Evolutionary conservation across 768 basidiomycete genomes (phyloP).

Genomic region (Xanthoconium stramineum): DNA sequence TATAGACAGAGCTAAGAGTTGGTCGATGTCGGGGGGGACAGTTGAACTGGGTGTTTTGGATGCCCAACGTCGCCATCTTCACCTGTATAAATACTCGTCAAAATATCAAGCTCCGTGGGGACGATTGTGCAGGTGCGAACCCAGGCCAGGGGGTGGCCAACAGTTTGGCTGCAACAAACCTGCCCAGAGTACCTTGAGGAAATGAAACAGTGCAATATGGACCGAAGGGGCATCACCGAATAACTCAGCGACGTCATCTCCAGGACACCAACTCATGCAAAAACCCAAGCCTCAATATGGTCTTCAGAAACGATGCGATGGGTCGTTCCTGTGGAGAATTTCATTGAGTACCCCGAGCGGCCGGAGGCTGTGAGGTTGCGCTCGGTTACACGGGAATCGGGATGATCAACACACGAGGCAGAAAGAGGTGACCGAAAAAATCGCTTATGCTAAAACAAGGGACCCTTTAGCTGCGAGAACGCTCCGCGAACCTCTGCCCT

Average conservation of each 20-base stretch:
- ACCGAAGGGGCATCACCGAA: constrained; percentile 5
- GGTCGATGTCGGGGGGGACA: neutral
- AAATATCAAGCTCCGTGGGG: constrained; percentile 1
- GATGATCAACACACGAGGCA: constrained; percentile 2
- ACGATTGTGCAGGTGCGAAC: constrained; percentile 4
- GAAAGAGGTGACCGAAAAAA: neutral
- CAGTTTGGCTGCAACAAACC: constrained; percentile 2
- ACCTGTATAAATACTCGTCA: constrained; percentile 22
- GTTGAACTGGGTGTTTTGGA: constrained; percentile 4
- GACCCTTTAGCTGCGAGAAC: constrained; percentile 4
- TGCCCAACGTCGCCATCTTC: neutral
- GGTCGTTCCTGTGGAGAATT: constrained; percentile 10
- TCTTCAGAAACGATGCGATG: neutral
- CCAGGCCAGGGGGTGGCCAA: neutral
- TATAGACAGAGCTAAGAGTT: neutral
- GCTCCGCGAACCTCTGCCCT: constrained; percentile 8
- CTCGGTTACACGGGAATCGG: neutral
- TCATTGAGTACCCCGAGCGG: constrained; percentile 3
- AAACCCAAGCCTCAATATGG: constrained; percentile 10
- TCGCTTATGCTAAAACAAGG: neutral
- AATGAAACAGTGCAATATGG: constrained; percentile 13
- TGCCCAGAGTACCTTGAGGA: constrained; percentile 13
- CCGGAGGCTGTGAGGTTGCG: constrained; percentile 3
- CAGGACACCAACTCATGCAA: constrained; percentile 8
- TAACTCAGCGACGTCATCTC: neutral